Base-by-base conservation (phyloP, 352 stramenopile genomes). In the Phytophthora meadii region DNA sequence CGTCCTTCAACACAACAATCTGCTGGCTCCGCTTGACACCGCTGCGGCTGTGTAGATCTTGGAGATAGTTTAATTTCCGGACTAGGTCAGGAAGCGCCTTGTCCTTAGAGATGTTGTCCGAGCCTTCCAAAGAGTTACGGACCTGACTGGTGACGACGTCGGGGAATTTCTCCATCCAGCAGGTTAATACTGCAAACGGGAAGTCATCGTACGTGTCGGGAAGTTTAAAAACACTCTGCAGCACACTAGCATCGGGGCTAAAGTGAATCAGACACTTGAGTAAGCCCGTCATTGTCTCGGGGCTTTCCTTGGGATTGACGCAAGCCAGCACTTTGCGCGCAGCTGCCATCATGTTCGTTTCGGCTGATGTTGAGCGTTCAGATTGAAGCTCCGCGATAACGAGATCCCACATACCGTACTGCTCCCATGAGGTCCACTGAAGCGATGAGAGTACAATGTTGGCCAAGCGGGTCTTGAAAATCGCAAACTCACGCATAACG, bases 371-470 rank as follows among this genome's bases (percentile, higher is more conserved):
- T 5, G 73, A 78, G 10, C 48, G 61, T 32, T 42, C 54, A 6
- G 73, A 71, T 45, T 92, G 82, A 6, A 88, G 77, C 54, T 95
- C 87, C 0, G 79, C 72, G 0, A 92, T 56, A 5, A 94, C 76
- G 12, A 95, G 71, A 61, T 95, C 87, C 87, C 87, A 95, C 56
- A 93, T 72, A 1, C 77, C 79, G 42, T 82, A 90, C 63, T 95
- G 87, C 50, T 95, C 85, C 85, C 85, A 95, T 15, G 87, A 93
- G 12, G 67, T 93, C 87, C 87, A 95, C 50, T 89, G 68, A 11
- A 95, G 68, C 14, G 87, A 95, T 25, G 85, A 85, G 5, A 94
- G 65, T 15, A 95, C 60, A 3, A 92, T 75, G 39, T 87, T 94
- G 14, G 85, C 72, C 14, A 93, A 63, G 1, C 82, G 85, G n/a